phyloP scores from a whole-genome alignment of 345 rosid species.

The Eucalyptus sp. region DNA sequence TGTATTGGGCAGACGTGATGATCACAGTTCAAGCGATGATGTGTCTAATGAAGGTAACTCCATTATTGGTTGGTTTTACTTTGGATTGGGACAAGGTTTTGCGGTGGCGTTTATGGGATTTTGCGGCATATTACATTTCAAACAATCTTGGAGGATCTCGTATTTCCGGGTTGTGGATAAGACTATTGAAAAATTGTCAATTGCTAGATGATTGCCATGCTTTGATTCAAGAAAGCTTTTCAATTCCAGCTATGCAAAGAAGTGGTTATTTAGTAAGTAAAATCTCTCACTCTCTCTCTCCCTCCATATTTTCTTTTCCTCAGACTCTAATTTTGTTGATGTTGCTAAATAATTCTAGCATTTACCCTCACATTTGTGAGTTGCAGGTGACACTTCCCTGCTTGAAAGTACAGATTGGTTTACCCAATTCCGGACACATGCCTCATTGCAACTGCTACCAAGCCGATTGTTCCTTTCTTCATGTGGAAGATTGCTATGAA shows the following conservation, averaged over 20 bases:
- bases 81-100: too few relatives aligned
- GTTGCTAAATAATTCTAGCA: not conserved
- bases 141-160: too few relatives aligned
- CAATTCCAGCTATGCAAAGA: fast-evolving
- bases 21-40: too few relatives aligned
- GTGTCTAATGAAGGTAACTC: fast-evolving
- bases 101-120: too few relatives aligned
- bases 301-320: too few relatives aligned
- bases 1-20: fast-evolving
- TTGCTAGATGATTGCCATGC: fast-evolving
- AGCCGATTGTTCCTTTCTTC: not conserved
- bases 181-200: too few relatives aligned
- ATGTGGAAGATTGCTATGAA: not conserved
- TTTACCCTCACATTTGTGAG: not conserved
- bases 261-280: not conserved
- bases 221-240: too few relatives aligned
- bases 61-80: too few relatives aligned
- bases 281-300: not conserved
- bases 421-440: fast-evolving
- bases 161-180: fast-evolving
- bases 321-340: too few relatives aligned
- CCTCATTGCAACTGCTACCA: fast-evolving
- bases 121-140: too few relatives aligned
- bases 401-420: not conserved
- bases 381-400: not conserved